These are phyloP conservation scores for Ramalina peruviana DNA, from an alignment of 495 filamentous ascomycete species.

Conservation along the genomic window DNA sequence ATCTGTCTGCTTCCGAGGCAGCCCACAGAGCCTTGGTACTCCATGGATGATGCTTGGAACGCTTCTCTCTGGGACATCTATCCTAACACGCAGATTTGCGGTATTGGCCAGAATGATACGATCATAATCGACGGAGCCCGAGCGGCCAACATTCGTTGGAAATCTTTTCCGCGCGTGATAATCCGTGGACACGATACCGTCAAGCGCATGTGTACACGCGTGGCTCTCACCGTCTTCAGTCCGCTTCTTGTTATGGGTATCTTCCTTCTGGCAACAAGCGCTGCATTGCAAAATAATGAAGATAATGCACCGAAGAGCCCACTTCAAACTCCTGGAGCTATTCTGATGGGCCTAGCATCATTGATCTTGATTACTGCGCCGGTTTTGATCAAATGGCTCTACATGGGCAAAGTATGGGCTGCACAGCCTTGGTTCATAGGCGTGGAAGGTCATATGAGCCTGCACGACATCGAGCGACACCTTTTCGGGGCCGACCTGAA, in stretches of 20 bases:
- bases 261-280: not conserved
- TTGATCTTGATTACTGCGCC: conserved; percentile 6
- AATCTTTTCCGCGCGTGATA: conserved; percentile 18
- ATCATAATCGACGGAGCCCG: conserved; percentile 26
- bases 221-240: conserved; percentile 3
- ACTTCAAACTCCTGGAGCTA: not conserved
- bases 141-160: conserved; percentile 24
- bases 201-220: conserved; percentile 9
- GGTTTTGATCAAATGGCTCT: conserved; percentile 5
- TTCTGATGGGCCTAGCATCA: conserved; percentile 5
- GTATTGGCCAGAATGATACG: conserved; percentile 25
- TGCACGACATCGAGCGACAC: conserved; percentile 18
- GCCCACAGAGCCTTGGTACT: conserved; percentile 16
- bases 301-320: too few species aligned
- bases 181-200: conserved; percentile 4
- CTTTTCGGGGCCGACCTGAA: conserved; percentile 18
- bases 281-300: not conserved
- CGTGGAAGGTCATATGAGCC: conserved; percentile 21
- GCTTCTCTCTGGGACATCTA: conserved; percentile 32
- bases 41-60: conserved; percentile 21
- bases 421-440: conserved; percentile 25
- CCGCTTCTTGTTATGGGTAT: conserved; percentile 5
- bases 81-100: conserved; percentile 25
- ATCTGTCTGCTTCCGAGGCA: conserved; percentile 23
- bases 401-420: conserved; percentile 14